Evolutionary conservation across 2,329 filamentous ascomycete species (phyloP), one percentile per base, ranked within the genome.

Genomic region (Tympanopsis confertula): DNA sequence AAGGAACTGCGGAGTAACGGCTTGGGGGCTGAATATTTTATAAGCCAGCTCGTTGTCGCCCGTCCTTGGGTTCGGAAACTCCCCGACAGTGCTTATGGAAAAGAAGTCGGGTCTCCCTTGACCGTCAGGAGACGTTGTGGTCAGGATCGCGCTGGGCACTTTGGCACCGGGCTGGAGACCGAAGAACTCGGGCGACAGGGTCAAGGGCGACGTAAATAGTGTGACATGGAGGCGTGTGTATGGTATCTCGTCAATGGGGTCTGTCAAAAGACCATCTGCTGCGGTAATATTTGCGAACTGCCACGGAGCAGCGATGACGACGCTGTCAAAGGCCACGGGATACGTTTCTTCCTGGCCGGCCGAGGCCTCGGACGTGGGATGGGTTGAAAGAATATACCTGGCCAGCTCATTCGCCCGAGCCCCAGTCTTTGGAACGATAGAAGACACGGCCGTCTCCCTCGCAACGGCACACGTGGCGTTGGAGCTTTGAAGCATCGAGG

Each of bases 171-270:
- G 54, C 2, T 65, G 51, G 2, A 93, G 66, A 39, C 75, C 74
- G 65, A 96, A 96, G 53, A 78, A 87, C 3, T 56, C 56, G 0
- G 82, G 71, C 7, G 68, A 68, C 2, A 81, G 62, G n/a, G 58
- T 59, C 45, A 70, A 65, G 0, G 74, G 78, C 0, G 86, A 85
- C 0, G 88, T 69, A 50, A 98, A 89, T 1, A 96, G 73, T 0
- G 89, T 96, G 38, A 95, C 89, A 51, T 96, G 82, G 1, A 96
- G 70, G 35, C 74, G 72, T 3, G 86, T 84, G 54, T 95, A 98
- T 0, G 86, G 83, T n/a, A 95, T 79, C 35, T 72, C 57, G 45
- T 91, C 82, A 2, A 93, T 86, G 3, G 62, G 57, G 20, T 71
- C 65, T 38, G 85, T 81, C 13, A 88, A 71, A 18, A 94, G 73